Conservation (phyloP, 139 green algal genomes). For the Desmodesmus armatus region DNA sequence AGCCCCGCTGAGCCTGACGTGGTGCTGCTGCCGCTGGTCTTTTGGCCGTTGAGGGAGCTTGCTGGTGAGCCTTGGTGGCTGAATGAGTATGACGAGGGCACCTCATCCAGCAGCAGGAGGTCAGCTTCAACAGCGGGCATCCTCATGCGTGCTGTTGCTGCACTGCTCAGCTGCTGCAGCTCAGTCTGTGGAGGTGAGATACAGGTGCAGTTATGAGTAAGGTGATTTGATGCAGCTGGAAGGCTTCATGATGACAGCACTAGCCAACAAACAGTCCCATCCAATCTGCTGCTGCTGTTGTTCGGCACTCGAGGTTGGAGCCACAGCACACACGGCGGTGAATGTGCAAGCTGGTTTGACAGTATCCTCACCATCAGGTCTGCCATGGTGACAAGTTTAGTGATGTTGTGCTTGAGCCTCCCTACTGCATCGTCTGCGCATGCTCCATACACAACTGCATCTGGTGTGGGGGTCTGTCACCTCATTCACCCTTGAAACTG, state of each 20-base stretch:
- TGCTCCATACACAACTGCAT: background rate
- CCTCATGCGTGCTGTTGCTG: background rate
- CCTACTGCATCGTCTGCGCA: background rate
- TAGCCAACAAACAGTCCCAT: background rate
- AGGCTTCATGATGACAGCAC: background rate
- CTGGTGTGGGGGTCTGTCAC: background rate
- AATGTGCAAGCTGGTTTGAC: constrained; percentile 5
- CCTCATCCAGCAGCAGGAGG: background rate
- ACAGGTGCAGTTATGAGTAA: too few relatives aligned
- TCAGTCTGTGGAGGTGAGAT: background rate
- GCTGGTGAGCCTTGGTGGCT: background rate
- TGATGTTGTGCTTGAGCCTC: background rate
- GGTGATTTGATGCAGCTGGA: constrained; percentile 16
- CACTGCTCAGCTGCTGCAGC: background rate
- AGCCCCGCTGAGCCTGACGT: background rate
- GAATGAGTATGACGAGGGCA: background rate
- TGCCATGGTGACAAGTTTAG: background rate
- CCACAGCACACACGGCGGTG: too few relatives aligned
- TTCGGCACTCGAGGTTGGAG: background rate
- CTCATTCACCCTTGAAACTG: background rate
- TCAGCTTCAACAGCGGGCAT: background rate
- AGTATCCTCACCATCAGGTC: constrained; percentile 13
- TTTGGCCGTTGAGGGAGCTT: too few relatives aligned
- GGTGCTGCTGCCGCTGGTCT: background rate
- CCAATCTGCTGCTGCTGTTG: background rate